Conservation (phyloP, 495 filamentous ascomycete genomes). For the Penicillium desertorum region DNA sequence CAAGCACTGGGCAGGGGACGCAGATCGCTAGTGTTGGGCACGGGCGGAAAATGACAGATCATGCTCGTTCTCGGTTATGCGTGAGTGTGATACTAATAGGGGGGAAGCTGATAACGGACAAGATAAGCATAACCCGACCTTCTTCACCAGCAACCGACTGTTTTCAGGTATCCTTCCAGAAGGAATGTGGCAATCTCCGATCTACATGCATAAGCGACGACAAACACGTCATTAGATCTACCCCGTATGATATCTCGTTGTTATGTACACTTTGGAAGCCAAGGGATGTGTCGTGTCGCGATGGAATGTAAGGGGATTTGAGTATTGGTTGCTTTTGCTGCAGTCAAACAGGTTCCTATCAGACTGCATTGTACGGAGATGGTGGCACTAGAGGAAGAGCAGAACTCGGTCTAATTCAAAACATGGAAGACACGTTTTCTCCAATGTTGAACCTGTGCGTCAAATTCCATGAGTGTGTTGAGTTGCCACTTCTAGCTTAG, state of each 20-base stretch:
- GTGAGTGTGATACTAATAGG: background rate
- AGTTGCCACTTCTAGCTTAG: background rate
- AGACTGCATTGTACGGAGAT: background rate
- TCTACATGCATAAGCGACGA: too few relatives aligned
- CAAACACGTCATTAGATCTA: background rate
- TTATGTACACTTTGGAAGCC: background rate
- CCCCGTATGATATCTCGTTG: background rate
- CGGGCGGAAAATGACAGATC: background rate
- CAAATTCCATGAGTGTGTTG: background rate
- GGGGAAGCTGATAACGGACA: background rate
- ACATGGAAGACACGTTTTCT: slow-evolving; percentile 5
- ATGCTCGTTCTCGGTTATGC: background rate
- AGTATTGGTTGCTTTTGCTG: background rate
- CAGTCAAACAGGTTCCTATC: background rate
- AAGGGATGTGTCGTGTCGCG: slow-evolving; percentile 4
- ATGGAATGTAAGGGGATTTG: slow-evolving; percentile 5
- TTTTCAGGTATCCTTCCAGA: slow-evolving; percentile 6
- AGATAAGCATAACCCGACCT: background rate
- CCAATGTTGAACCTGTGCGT: background rate
- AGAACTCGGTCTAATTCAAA: background rate
- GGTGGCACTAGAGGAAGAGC: background rate
- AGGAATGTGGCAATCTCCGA: slow-evolving; percentile 1
- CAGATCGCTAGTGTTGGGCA: slow-evolving; percentile 3
- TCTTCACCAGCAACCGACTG: background rate
- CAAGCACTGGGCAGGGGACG: slow-evolving; percentile 5